phyloP scores from a whole-genome alignment of 441 rosid species.

The Adansonia rubrostipa region DNA sequence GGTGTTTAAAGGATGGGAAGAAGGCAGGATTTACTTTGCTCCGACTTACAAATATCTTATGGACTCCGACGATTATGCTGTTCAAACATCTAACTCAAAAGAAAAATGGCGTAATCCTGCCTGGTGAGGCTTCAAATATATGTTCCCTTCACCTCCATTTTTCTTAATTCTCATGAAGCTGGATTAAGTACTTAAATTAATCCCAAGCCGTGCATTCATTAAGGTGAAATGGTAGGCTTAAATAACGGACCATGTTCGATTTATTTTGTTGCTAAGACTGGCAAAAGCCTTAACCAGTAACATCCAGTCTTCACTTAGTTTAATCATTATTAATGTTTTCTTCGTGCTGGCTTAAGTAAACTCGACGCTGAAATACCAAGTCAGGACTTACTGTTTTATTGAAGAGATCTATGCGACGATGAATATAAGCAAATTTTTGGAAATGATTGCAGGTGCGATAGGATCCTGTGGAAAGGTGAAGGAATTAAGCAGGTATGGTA shows the following conservation, averaged over 20 bases:
- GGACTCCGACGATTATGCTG: background rate
- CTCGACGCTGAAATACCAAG: no score
- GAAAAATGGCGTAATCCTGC: background rate
- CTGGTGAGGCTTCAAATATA: background rate
- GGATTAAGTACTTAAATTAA: no score
- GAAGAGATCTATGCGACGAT: no score
- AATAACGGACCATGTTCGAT: no score
- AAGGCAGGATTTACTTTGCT: background rate
- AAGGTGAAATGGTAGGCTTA: no score
- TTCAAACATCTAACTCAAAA: background rate
- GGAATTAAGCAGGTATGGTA: background rate
- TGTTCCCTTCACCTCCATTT: background rate
- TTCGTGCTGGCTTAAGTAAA: no score
- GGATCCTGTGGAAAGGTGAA: background rate
- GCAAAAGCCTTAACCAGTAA: no score
- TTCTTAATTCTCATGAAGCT: background rate
- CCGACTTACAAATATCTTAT: background rate
- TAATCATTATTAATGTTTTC: no score
- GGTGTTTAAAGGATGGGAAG: constrained; percentile 9
- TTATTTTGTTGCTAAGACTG: no score
- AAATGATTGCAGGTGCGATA: background rate
- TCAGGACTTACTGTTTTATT: background rate
- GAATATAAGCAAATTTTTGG: no score
- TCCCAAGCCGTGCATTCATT: no score
- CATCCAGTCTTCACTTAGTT: no score